A percentile compares a stretch with the other conserved stretches of the same genome.
phyloP scores from a whole-genome alignment of 164 flowering plant genomes.

The Tinospora cordifolia region DNA sequence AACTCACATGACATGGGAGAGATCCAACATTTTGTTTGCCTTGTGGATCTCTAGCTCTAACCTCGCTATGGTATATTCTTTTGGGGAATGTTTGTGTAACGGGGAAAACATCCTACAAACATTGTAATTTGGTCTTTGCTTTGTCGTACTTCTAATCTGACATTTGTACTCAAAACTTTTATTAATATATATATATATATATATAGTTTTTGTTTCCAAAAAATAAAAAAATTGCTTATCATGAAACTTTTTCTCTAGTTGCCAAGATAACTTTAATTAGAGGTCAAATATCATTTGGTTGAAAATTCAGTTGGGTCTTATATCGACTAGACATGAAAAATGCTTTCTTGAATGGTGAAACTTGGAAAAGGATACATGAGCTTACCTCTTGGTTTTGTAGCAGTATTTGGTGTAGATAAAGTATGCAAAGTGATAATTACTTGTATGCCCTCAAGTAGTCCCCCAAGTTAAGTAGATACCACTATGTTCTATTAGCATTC shows the following conservation, averaged over 20 bases:
- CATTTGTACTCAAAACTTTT: too few relatives aligned
- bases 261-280: neutral
- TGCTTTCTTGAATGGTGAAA: constrained; percentile 6
- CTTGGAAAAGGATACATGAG: neutral
- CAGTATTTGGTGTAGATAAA: neutral
- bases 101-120: too few relatives aligned
- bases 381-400: constrained; percentile 4
- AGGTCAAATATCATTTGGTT: neutral
- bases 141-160: too few relatives aligned
- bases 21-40: too few relatives aligned
- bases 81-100: too few relatives aligned
- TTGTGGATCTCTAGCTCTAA: too few relatives aligned
- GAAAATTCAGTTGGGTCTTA: neutral
- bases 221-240: constrained; percentile 2
- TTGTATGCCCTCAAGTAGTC: neutral
- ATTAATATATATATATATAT: too few relatives aligned
- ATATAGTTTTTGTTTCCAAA: too few relatives aligned
- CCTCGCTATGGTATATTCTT: too few relatives aligned
- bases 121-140: too few relatives aligned
- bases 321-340: constrained; percentile 3
- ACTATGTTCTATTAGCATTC: neutral
- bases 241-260: constrained; percentile 3
- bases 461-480: neutral
- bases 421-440: neutral
- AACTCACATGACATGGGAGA: too few relatives aligned